phyloP scores from a whole-genome alignment of 2,329 filamentous ascomycete species.

The Claviceps capensis region DNA sequence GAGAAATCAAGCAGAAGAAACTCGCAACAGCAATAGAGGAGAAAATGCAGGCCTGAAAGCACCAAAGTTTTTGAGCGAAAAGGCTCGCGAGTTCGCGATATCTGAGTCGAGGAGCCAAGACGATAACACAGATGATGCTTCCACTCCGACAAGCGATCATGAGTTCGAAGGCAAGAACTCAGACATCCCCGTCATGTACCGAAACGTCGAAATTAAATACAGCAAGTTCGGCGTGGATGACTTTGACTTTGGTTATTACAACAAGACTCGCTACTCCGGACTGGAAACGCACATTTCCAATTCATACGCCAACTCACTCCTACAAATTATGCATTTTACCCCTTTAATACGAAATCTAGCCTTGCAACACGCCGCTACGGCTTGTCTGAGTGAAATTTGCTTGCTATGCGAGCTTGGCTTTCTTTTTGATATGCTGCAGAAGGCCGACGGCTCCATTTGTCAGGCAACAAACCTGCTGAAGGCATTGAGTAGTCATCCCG shows the following conservation, averaged over 20 bases:
- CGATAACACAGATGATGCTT: slow-evolving; percentile 39
- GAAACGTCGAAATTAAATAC: slow-evolving; percentile 95
- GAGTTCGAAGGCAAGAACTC: slow-evolving; percentile 63
- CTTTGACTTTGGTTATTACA: slow-evolving; percentile 96
- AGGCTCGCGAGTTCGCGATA: slow-evolving; percentile 55
- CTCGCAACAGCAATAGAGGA: slow-evolving; percentile 46
- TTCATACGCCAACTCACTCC: slow-evolving; percentile 83
- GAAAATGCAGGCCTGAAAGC: slow-evolving; percentile 51
- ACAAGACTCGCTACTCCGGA: slow-evolving; percentile 81
- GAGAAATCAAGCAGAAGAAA: slow-evolving; percentile 75
- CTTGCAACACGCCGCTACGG: slow-evolving; percentile 74
- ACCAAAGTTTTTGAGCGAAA: slow-evolving; percentile 91
- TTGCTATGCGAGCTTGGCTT: slow-evolving; percentile 90
- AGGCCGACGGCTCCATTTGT: slow-evolving; percentile 84
- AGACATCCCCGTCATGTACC: slow-evolving; percentile 79
- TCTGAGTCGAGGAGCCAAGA: slow-evolving; percentile 27
- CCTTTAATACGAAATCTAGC: slow-evolving; percentile 78
- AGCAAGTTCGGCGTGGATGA: slow-evolving; percentile 99
- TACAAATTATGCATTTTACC: slow-evolving; percentile 86
- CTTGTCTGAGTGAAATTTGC: slow-evolving; percentile 71
- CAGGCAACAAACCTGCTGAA: slow-evolving; percentile 93
- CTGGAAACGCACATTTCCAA: slow-evolving; percentile 94
- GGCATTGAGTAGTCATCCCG: slow-evolving; percentile 70
- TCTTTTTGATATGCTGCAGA: slow-evolving; percentile 95
- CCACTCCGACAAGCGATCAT: slow-evolving; percentile 51